A percentile compares a stretch with the other conserved stretches of the same genome.
Evolutionary conservation across 2,329 filamentous ascomycete species (phyloP).

Genomic region (Venturia asperata): DNA sequence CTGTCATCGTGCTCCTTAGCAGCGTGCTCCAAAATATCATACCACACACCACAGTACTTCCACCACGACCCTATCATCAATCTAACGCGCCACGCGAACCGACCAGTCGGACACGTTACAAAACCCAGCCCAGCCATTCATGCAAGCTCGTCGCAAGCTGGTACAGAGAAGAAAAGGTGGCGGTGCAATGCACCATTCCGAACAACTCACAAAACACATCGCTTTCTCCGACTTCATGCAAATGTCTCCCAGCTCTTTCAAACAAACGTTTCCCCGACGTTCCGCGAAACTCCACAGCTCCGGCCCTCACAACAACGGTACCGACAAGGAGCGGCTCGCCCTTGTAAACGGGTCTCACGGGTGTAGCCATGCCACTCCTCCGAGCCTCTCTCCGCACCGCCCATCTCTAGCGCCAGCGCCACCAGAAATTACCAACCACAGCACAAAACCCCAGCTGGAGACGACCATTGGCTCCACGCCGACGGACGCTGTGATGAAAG

Average conservation of each 20-base stretch:
- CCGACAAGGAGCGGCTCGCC: constrained; percentile 3
- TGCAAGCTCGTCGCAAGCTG: not conserved
- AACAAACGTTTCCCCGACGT: not conserved
- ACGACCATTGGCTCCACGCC: not conserved
- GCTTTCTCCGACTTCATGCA: not conserved
- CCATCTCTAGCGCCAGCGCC: constrained; percentile 4
- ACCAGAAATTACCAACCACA: not conserved
- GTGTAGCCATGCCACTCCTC: not conserved
- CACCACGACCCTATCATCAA: not conserved
- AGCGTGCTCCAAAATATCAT: not conserved
- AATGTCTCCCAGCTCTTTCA: not conserved
- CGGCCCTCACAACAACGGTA: not conserved
- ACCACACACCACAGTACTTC: too few species aligned
- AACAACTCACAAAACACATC: not conserved
- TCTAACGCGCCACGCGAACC: not conserved
- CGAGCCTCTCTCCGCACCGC: too few species aligned
- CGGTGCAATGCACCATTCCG: not conserved
- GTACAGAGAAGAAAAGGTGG: not conserved
- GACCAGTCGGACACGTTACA: not conserved
- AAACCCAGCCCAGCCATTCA: not conserved
- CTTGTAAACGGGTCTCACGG: not conserved
- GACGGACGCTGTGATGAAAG: not conserved
- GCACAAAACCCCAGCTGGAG: not conserved
- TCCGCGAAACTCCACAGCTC: too few species aligned
- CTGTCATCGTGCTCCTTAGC: constrained; percentile 1